Evolutionary conservation across 2,329 filamentous ascomycete species (phyloP), one percentile per base, ranked within the genome.

Genomic region (Alternaria sp.): DNA sequence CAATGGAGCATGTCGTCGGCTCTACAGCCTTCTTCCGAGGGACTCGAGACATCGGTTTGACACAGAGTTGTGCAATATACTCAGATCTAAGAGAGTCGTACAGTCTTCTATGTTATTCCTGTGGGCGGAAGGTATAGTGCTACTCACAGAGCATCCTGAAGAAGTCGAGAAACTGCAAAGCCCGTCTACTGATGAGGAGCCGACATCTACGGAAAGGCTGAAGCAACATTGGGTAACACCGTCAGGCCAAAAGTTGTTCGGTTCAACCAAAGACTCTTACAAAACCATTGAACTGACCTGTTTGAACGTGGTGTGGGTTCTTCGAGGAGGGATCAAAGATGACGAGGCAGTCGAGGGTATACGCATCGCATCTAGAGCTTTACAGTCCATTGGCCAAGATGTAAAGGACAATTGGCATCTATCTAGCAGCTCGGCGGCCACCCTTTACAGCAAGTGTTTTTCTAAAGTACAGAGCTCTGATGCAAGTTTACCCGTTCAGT

Each of bases 1-100:
- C 25, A 74, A 75, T 57, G 78, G 78, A 46, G 76, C 77, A n/a
- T 79, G 78, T 57, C 59, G 65, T 22, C 68, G 69, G 4, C 69
- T 80, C 3, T 59, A 75, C 9, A 49, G 48, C 16, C 53, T 74
- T 10, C 65, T 79, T 20, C 63, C 74, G 3, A 14, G 62, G 5
- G 68, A 71, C 6, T 45, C 54, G 12, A 64, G 61, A 32, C 65
- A 70, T 34, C 57, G 61, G 11, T 74, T 78, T 22, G 75, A 79
- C 30, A 57, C 66, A 16, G 66, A 72, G 30, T 45, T 79, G 27
- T 69, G 66, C 51, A 63, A 68, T 6, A 72, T 78, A 22, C 55
- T 79, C 0, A 69, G 65, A 1, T 73, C 73, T 2, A 69, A 68
- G 4, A 53, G 48, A 20, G 62, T 67, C 7, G 65, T 63, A 1